phyloP scores from a whole-genome alignment of 2,329 filamentous ascomycete genomes.

The Exophiala spinifera region DNA sequence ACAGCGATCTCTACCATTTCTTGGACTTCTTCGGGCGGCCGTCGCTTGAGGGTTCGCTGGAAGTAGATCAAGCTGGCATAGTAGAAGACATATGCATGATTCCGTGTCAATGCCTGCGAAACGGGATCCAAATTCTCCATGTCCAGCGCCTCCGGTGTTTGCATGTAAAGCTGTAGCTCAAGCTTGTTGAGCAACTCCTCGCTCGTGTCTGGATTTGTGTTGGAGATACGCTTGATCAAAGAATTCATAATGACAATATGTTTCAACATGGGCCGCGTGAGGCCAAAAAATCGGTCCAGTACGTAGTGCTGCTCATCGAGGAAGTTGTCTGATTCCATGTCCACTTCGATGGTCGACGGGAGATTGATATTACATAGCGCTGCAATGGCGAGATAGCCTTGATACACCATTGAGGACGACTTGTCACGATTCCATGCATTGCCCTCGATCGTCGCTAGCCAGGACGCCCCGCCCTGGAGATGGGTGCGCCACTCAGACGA shows the following conservation, averaged over 20 bases:
- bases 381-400: conserved; percentile 33
- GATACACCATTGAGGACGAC: conserved; percentile 27
- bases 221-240: conserved; percentile 29
- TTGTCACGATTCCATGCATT: conserved; percentile 18
- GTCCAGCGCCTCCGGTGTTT: conserved; percentile 24
- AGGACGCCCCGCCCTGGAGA: conserved; percentile 30
- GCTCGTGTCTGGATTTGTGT: conserved; percentile 2
- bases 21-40: conserved; percentile 30
- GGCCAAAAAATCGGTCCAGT: conserved; percentile 32
- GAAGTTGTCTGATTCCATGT: conserved; percentile 27
- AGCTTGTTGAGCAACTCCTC: conserved; percentile 32
- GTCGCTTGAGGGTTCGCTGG: conserved; percentile 34
- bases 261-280: conserved; percentile 32
- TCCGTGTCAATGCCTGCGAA: conserved; percentile 26
- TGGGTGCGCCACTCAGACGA: conserved; percentile 30
- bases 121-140: conserved; percentile 27
- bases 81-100: conserved; percentile 35
- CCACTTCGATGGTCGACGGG: conserved; percentile 26
- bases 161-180: conserved; percentile 34
- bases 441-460: conserved; percentile 17
- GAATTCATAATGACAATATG: conserved; percentile 30
- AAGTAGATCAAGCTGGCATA: conserved; percentile 38
- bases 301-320: conserved; percentile 27
- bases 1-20: conserved; percentile 35
- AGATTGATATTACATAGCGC: conserved; percentile 32